These are phyloP conservation scores for Tylopilus plumbeoviolaceoides DNA, from an alignment of 768 basidiomycete species.

Conservation along the genomic window DNA sequence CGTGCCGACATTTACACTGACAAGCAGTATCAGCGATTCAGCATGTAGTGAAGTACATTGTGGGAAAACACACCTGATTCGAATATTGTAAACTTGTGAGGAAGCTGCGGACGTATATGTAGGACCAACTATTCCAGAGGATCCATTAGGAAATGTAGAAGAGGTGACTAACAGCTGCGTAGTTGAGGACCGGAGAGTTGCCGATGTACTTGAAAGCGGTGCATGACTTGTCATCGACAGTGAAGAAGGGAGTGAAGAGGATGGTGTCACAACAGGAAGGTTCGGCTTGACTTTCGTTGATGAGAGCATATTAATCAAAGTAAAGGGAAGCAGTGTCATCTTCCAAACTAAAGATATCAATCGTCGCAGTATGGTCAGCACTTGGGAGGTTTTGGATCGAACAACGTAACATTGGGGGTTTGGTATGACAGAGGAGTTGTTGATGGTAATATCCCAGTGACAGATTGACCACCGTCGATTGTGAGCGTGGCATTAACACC, in stretches of 20 bases:
- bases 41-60: no score
- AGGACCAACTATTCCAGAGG: not conserved
- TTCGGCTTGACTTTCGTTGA: conserved; percentile 10
- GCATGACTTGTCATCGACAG: not conserved
- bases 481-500: conserved; percentile 9
- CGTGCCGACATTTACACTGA: not conserved
- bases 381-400: conserved; percentile 10
- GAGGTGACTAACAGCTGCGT: not conserved
- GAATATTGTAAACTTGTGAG: not conserved
- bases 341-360: conserved; percentile 10
- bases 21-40: no score
- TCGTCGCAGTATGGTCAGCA: conserved; percentile 9
- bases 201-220: not conserved
- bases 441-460: not conserved
- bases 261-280: not conserved
- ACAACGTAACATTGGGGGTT: conserved; percentile 13
- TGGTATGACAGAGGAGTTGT: conserved; percentile 11
- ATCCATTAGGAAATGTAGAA: not conserved
- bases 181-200: not conserved
- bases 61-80: no score
- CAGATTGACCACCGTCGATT: conserved; percentile 7
- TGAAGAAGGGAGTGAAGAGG: not conserved
- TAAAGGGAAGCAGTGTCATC: conserved; percentile 2
- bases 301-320: conserved; percentile 13
- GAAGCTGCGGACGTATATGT: not conserved